Evolutionary conservation across 2,329 filamentous ascomycete genomes (phyloP).

Genomic region (Thelonectria discophora): DNA sequence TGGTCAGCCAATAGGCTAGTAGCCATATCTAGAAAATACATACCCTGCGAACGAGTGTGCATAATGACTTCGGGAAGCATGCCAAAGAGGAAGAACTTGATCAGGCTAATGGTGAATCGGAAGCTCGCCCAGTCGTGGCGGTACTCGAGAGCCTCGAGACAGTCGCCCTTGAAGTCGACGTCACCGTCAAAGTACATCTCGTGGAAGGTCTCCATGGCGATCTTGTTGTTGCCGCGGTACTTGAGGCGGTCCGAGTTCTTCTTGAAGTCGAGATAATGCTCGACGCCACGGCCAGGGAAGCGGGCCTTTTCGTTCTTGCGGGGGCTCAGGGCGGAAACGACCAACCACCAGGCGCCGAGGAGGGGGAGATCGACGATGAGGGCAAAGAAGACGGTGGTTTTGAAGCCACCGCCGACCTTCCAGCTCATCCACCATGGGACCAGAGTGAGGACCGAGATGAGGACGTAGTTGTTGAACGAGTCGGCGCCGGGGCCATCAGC

Average conservation of each 20-base stretch:
- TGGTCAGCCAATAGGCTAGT: conserved; percentile 21
- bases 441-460: conserved; percentile 73
- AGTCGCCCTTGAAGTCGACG: conserved; percentile 95
- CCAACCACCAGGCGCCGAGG: conserved; percentile 83
- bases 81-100: conserved; percentile 87
- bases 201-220: conserved; percentile 92
- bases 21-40: neutral
- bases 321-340: conserved; percentile 81
- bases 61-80: conserved; percentile 92
- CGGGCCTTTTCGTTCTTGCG: conserved; percentile 93
- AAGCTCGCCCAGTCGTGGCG: conserved; percentile 98
- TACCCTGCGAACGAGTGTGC: conserved; percentile 86
- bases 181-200: conserved; percentile 98
- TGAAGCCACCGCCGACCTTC: conserved; percentile 88
- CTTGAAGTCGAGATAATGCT: conserved; percentile 90
- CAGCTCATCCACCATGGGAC: conserved; percentile 84
- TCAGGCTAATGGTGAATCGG: conserved; percentile 84
- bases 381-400: conserved; percentile 86
- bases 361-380: conserved; percentile 82
- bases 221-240: conserved; percentile 81
- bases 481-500: conserved; percentile 87
- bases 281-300: conserved; percentile 84
- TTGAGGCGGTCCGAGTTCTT: conserved; percentile 66
- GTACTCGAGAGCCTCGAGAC: conserved; percentile 88
- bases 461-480: conserved; percentile 83